These are phyloP conservation scores for Trichoderma sp. DNA, from an alignment of 2,329 filamentous ascomycete species.

Conservation along the genomic window DNA sequence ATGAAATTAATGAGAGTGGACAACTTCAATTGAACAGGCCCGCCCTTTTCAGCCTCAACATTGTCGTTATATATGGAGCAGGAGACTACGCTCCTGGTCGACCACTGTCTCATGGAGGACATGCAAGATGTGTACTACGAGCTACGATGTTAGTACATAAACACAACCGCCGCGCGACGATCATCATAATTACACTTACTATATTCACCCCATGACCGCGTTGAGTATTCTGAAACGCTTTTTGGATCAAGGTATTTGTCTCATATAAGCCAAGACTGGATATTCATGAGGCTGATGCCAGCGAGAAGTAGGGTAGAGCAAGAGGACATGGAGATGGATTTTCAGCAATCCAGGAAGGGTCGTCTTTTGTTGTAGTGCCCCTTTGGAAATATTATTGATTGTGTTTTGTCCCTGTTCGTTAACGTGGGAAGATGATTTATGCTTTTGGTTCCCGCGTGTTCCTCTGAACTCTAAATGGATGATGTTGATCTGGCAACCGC, in stretches of 20 bases:
- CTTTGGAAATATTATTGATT: background rate
- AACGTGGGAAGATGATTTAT: background rate
- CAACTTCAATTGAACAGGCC: constrained; percentile 52
- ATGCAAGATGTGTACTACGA: constrained; percentile 65
- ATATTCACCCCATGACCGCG: background rate
- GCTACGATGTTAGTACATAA: constrained; percentile 64
- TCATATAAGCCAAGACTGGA: background rate
- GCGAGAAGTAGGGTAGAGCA: background rate
- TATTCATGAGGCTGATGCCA: background rate
- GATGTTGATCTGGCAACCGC: background rate
- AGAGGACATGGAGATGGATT: background rate
- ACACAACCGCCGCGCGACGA: constrained; percentile 56
- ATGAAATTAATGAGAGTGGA: constrained; percentile 61
- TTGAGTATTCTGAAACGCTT: background rate
- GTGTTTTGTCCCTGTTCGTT: background rate
- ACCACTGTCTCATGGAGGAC: constrained; percentile 53
- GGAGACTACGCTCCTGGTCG: constrained; percentile 59
- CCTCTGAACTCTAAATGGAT: background rate
- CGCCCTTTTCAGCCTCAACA: constrained; percentile 55
- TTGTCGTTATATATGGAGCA: constrained; percentile 23
- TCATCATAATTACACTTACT: background rate
- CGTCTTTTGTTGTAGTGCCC: background rate
- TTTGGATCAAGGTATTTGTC: background rate
- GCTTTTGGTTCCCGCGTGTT: too few relatives aligned
- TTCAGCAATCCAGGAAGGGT: background rate